These are phyloP conservation scores for Phytopythium oedochilum DNA, from an alignment of 352 stramenopile genomes.

Conservation along the genomic window DNA sequence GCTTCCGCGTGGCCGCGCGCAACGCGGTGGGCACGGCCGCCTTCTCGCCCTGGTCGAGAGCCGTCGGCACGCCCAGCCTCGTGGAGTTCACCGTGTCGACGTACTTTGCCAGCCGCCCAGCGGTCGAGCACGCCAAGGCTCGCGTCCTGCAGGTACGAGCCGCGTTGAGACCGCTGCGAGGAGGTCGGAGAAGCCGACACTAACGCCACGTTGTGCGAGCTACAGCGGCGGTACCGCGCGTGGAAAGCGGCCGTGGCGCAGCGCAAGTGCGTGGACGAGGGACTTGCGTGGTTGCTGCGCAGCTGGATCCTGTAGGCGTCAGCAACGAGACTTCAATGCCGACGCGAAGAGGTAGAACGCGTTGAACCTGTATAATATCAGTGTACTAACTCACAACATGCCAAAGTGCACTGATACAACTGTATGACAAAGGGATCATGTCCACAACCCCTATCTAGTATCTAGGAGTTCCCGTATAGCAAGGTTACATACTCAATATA, in stretches of 20 bases:
- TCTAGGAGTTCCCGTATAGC: too few relatives aligned
- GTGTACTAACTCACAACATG: neutral
- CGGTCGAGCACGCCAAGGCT: slow-evolving; percentile 48
- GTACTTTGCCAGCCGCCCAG: slow-evolving; percentile 43
- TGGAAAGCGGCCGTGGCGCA: slow-evolving; percentile 16
- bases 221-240: slow-evolving; percentile 24
- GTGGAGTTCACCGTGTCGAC: slow-evolving; percentile 57
- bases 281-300: neutral
- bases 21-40: slow-evolving; percentile 34
- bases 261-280: slow-evolving; percentile 7
- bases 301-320: neutral
- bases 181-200: neutral
- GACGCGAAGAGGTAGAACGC: neutral
- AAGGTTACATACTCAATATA: too few relatives aligned
- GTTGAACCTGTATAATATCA: neutral
- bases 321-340: too few relatives aligned
- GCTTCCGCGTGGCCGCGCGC: slow-evolving; percentile 42
- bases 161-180: neutral
- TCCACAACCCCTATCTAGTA: too few relatives aligned
- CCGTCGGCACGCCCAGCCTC: slow-evolving; percentile 52
- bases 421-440: too few relatives aligned
- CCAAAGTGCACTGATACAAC: neutral
- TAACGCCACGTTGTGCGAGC: neutral
- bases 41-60: slow-evolving; percentile 30
- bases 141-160: slow-evolving; percentile 30